Evolutionary conservation across 805 yeast species (phyloP).

Genomic region (Ogataea henricii): DNA sequence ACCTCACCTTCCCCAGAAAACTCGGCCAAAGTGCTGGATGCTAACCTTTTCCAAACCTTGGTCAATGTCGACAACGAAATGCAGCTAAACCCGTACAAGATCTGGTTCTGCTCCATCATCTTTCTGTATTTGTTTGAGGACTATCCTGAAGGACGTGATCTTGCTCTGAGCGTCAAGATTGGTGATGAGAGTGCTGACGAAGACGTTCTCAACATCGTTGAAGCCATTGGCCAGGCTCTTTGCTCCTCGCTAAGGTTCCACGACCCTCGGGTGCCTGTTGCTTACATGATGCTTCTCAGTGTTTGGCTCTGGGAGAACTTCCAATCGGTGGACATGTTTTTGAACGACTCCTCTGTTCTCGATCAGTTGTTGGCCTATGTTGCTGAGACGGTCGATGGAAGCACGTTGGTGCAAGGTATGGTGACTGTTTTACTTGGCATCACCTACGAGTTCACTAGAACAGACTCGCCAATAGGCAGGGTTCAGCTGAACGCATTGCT

Average conservation of each 20-base stretch:
- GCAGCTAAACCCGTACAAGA: conserved; percentile 79
- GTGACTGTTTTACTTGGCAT: conserved; percentile 71
- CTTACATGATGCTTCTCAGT: conserved; percentile 73
- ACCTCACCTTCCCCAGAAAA: conserved; percentile 7
- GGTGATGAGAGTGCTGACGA: conserved; percentile 68
- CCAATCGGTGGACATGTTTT: conserved; percentile 71
- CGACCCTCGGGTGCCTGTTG: conserved; percentile 77
- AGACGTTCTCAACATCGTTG: conserved; percentile 68
- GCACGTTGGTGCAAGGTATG: conserved; percentile 63
- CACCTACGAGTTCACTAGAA: conserved; percentile 72
- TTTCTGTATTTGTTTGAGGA: conserved; percentile 64
- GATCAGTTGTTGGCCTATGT: conserved; percentile 70
- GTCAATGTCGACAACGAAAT: conserved; percentile 74
- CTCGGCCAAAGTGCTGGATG: conserved; percentile 40
- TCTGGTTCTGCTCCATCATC: conserved; percentile 79
- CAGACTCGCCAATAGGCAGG: conserved; percentile 63
- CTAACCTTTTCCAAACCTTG: conserved; percentile 68
- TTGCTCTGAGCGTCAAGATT: conserved; percentile 49
- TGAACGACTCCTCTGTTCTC: conserved; percentile 65
- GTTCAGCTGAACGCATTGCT: conserved; percentile 60
- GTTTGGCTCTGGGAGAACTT: conserved; percentile 79
- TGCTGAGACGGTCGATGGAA: conserved; percentile 42
- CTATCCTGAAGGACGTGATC: conserved; percentile 47
- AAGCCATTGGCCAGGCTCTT: conserved; percentile 75
- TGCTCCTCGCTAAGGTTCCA: conserved; percentile 57